A percentile compares a stretch with the other conserved stretches of the same genome.
These are phyloP conservation scores for Hypoxylon sp. DNA, from an alignment of 2,329 filamentous ascomycete species.

Conservation along the genomic window DNA sequence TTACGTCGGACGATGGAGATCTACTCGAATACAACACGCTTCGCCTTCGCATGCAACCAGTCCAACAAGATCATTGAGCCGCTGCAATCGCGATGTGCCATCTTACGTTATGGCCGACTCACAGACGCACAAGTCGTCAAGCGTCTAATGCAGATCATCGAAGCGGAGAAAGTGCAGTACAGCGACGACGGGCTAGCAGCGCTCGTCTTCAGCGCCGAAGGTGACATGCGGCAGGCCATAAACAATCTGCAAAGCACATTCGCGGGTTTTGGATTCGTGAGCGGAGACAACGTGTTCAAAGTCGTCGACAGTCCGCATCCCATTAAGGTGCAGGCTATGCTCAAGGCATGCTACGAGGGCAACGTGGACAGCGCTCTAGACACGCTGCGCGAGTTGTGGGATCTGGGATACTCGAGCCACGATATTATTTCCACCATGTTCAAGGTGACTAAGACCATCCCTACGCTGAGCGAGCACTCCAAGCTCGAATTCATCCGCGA, in stretches of 20 bases:
- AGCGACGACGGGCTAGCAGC: constrained; percentile 95
- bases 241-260: constrained; percentile 96
- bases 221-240: constrained; percentile 98
- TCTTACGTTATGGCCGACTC: constrained; percentile 91
- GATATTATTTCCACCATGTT: constrained; percentile 99
- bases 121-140: constrained; percentile 95
- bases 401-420: constrained; percentile 96
- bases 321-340: constrained; percentile 98
- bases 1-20: constrained; percentile 98
- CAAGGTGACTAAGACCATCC: constrained; percentile 95
- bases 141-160: constrained; percentile 90
- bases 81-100: constrained; percentile 96
- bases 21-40: constrained; percentile 94
- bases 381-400: constrained; percentile 90
- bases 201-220: constrained; percentile 96
- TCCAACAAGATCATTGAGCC: constrained; percentile 99
- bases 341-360: constrained; percentile 95
- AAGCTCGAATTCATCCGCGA: constrained; percentile 99
- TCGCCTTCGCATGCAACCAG: constrained; percentile 98
- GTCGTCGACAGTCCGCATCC: constrained; percentile 98
- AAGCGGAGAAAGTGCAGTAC: constrained; percentile 90
- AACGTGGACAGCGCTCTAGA: constrained; percentile 91
- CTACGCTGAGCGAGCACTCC: constrained; percentile 90
- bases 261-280: constrained; percentile 97
- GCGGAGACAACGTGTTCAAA: constrained; percentile 96